Conservation (phyloP, 2,329 filamentous ascomycete genomes). For the Penicillium nordicum region DNA sequence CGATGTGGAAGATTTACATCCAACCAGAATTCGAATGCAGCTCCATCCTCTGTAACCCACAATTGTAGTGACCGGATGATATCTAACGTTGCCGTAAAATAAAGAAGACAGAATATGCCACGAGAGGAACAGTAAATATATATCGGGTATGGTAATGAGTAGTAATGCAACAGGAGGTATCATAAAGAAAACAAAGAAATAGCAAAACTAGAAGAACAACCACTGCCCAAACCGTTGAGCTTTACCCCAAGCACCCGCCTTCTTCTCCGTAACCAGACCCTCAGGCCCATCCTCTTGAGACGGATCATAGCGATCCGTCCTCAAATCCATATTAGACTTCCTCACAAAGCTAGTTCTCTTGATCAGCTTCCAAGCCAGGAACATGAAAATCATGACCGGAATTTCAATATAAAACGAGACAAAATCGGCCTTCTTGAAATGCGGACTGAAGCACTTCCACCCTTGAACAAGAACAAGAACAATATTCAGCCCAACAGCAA, state of each 20-base stretch:
- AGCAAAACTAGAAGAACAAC: slow-evolving; percentile 34
- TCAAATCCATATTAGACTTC: slow-evolving; percentile 50
- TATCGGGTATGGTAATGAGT: not conserved
- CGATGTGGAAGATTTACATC: not conserved
- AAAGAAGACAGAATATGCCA: not conserved
- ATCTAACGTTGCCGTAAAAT: no score
- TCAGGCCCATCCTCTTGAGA: slow-evolving; percentile 25
- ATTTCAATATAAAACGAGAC: slow-evolving; percentile 64
- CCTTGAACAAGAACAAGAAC: slow-evolving; percentile 63
- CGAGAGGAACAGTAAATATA: not conserved
- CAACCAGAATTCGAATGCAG: not conserved
- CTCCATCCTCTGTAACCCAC: not conserved
- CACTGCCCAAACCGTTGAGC: slow-evolving; percentile 37
- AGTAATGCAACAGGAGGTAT: not conserved
- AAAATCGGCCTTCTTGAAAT: slow-evolving; percentile 58
- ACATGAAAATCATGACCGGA: slow-evolving; percentile 57
- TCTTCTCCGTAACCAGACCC: slow-evolving; percentile 17
- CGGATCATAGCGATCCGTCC: slow-evolving; percentile 45
- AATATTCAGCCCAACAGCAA: slow-evolving; percentile 55
- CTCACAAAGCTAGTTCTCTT: slow-evolving; percentile 47
- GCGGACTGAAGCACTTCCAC: slow-evolving; percentile 57
- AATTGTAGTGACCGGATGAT: not conserved
- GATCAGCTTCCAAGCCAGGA: slow-evolving; percentile 55
- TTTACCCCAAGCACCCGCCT: slow-evolving; percentile 17
- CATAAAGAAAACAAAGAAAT: not conserved